Evolutionary conservation across 257 asterid genomes (phyloP), one percentile per base, ranked within the genome.

Genomic region (Salvia hispanica): DNA sequence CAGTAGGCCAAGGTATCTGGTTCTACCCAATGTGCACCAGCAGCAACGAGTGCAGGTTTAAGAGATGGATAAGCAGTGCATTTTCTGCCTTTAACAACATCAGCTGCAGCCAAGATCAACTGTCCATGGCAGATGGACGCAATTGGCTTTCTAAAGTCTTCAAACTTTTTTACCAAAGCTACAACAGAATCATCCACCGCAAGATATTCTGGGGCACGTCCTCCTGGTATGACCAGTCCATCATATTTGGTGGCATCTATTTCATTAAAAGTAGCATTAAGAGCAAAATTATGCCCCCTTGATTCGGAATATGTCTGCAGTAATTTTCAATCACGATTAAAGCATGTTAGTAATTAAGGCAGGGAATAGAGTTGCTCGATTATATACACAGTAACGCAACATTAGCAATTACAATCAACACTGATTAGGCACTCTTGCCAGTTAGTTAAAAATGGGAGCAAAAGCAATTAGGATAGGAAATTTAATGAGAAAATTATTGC

Each of bases 181-280:
- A 75, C 54, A 25, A 93, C 96, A 12, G 91, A 77, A 79, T 83
- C 84, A 69, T 86, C 73, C 76, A 88, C 60, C 11, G 97, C 96
- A 33, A 93, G 95, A 80, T 93, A 93, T 67, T 93, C 99, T 10
- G 97, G 98, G 66, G 97, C 99, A 71, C 99, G 95, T 50, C 99
- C 99, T 56, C 97, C 97, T 14, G 96, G 95, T 69, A 93, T 86
- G 54, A 93, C 62, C 72, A 93, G 70, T 39, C 99, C 99, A 70
- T 93, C 96, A 70, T 93, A 93, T 51, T 75, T 85, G 74, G 81
- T 6, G 54, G 81, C 76, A 21, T 90, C 91, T 34, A 88, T 53
- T 70, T 88, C 95, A 67, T 84, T 86, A 46, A 93, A 88, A 47
- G 88, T 85, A 62, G 99, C 97, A 75, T 93, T 93, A 40, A 93